These are phyloP conservation scores for Arabidopsis thaliana DNA, from an alignment of 345 rosid genomes.

Conservation along the genomic window TAIR10.1 NC_003074.8:7460001-7460500, in stretches of 20 bases:
- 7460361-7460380: neutral
- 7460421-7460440: slow-evolving; percentile 66
- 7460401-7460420: slow-evolving; percentile 30
- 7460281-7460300: slow-evolving; percentile 59
- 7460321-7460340: slow-evolving; percentile 74
- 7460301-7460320: slow-evolving; percentile 60
- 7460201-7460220: slow-evolving; percentile 43
- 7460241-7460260: slow-evolving; percentile 79
- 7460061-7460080: slow-evolving; percentile 64
- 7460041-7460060: slow-evolving; percentile 69
- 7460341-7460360: slow-evolving; percentile 18
- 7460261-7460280: slow-evolving; percentile 67
- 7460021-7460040: slow-evolving; percentile 62
- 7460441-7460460: slow-evolving; percentile 90
- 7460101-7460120: slow-evolving; percentile 43
- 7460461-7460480: slow-evolving; percentile 78
- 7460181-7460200: slow-evolving; percentile 25
- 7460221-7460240: slow-evolving; percentile 54
- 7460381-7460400: slow-evolving; percentile 9
- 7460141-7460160: slow-evolving; percentile 34
- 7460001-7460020: slow-evolving; percentile 43
- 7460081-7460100: slow-evolving; percentile 78
- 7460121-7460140: slow-evolving; percentile 39
- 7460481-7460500: slow-evolving; percentile 55
- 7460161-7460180: slow-evolving; percentile 21